Base-by-base conservation (phyloP, 192 early-diverging fungal species). In the Phycomyces nitens region DNA sequence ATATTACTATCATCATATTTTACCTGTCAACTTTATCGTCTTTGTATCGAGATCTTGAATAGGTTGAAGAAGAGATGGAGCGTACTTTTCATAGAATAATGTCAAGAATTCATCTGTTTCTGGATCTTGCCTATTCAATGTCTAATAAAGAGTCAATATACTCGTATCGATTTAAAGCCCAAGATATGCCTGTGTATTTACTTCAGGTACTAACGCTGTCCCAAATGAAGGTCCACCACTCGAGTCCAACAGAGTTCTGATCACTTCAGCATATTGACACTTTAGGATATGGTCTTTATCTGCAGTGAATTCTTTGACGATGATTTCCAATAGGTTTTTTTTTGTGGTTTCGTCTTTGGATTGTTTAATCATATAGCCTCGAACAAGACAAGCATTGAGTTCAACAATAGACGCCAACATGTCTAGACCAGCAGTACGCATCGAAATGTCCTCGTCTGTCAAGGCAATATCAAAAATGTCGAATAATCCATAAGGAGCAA, bases 401-500 rank as follows among this genome's bases (percentile, higher is more conserved):
- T 95, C 93, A 53, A 94, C 70, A 3, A 94, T 77, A 3, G 83
- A 75, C 21, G 82, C 66, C 50, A 95, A 73, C 42, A 95, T 84
- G 20, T 92, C 86, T 14, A 86, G 74, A 53, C 83, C 84, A 16
- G 87, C 85, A 34, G 78, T 75, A 60, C 84, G 85, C 15, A 94
- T 73, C 9, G 71, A 59, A 23, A 62, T 56, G 56, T 89, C 80
- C 5, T 71, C 52, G 43, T 88, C 77, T 11, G 68, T 78, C 41
- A 97, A 69, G 1, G 86, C 84, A 64, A 78, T 75, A 54, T 91
- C 87, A 51, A 98, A 82, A 15, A 93, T 69, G 55, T 80, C 71
- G 68, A 96, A 94, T 11, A 96, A 66, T 5, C 95, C 95, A 54
- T 88, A 82, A 44, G 89, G 81, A 40, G 78, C 83, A 58, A 96